A percentile compares a stretch with the other conserved stretches of the same genome.
phyloP scores from a whole-genome alignment of 805 yeast genomes.

The Cyberlindnera mississippiensis region DNA sequence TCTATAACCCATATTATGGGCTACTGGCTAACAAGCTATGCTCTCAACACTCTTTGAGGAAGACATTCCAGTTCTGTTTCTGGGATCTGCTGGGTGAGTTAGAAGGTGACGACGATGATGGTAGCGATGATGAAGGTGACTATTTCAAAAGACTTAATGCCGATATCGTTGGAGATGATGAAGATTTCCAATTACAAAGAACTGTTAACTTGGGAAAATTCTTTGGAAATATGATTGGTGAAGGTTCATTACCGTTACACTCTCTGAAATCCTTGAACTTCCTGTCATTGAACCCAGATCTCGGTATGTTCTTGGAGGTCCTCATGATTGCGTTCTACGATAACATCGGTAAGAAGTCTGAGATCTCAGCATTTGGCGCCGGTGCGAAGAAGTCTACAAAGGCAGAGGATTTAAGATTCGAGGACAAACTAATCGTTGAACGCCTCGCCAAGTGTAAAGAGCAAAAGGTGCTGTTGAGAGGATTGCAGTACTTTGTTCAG shows the following conservation, averaged over 20 bases:
- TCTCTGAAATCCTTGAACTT: conserved; percentile 71
- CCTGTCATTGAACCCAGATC: conserved; percentile 55
- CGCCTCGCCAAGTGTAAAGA: conserved; percentile 52
- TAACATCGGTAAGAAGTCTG: conserved; percentile 59
- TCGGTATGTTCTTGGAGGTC: conserved; percentile 68
- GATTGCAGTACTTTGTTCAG: conserved; percentile 59
- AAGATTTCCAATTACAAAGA: conserved; percentile 52
- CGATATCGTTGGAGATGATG: conserved; percentile 40
- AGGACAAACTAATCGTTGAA: conserved; percentile 47
- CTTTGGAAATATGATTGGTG: conserved; percentile 71
- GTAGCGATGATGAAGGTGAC: conserved; percentile 28
- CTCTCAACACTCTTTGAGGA: conserved; percentile 66
- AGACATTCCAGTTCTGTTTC: conserved; percentile 80
- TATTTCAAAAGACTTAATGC: conserved; percentile 26
- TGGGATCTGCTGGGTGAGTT: conserved; percentile 83
- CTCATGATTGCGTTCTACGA: conserved; percentile 66
- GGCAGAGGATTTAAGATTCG: conserved; percentile 34
- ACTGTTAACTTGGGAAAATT: conserved; percentile 74
- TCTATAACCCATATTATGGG: conserved; percentile 88
- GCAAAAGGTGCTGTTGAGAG: conserved; percentile 55
- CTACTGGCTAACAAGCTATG: conserved; percentile 74
- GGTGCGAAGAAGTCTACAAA: conserved; percentile 34
- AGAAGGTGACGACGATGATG: conserved; percentile 48
- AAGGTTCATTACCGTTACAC: conserved; percentile 70
- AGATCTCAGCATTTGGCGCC: conserved; percentile 29